Conservation (phyloP, 2,329 filamentous ascomycete genomes). For the Aspergillus melleus region DNA sequence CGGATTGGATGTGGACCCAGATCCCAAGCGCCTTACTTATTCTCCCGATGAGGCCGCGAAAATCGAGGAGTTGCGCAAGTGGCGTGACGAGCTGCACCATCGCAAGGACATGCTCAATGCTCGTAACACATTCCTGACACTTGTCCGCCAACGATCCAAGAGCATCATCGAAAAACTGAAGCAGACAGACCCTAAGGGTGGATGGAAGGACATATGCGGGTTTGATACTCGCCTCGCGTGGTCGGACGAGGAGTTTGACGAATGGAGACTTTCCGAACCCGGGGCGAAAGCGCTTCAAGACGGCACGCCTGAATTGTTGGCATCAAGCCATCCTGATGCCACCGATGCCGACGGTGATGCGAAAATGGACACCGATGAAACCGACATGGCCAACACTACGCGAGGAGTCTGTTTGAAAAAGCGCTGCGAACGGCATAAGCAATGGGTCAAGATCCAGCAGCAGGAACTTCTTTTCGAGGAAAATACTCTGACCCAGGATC, state of each 20-base stretch:
- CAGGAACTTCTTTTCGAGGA: conserved; percentile 47
- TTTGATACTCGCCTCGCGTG: conserved; percentile 49
- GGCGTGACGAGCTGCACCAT: conserved; percentile 34
- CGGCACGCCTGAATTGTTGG: conserved; percentile 36
- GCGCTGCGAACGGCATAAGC: conserved; percentile 49
- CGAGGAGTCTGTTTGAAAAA: conserved; percentile 50
- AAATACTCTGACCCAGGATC: conserved; percentile 38
- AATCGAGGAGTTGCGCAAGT: conserved; percentile 38
- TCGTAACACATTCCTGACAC: conserved; percentile 42
- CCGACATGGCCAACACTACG: conserved; percentile 33
- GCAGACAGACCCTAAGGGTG: conserved; percentile 45
- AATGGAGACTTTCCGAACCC: conserved; percentile 43
- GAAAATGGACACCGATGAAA: conserved; percentile 32
- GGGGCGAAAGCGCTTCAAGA: conserved; percentile 42
- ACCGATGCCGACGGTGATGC: conserved; percentile 36
- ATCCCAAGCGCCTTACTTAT: conserved; percentile 32
- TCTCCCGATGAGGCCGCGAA: conserved; percentile 39
- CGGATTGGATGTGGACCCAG: conserved; percentile 25
- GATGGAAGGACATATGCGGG: conserved; percentile 51
- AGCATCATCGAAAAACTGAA: conserved; percentile 45
- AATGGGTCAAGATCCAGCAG: conserved; percentile 50
- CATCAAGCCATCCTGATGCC: conserved; percentile 23
- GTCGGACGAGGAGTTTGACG: conserved; percentile 50
- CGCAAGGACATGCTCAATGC: conserved; percentile 43
- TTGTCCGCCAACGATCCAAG: conserved; percentile 45